A percentile compares a stretch with the other conserved stretches of the same genome.
These are phyloP conservation scores for Nannochloropsis granulata DNA, from an alignment of 108 stramenopile species.

Conservation along the genomic window DNA sequence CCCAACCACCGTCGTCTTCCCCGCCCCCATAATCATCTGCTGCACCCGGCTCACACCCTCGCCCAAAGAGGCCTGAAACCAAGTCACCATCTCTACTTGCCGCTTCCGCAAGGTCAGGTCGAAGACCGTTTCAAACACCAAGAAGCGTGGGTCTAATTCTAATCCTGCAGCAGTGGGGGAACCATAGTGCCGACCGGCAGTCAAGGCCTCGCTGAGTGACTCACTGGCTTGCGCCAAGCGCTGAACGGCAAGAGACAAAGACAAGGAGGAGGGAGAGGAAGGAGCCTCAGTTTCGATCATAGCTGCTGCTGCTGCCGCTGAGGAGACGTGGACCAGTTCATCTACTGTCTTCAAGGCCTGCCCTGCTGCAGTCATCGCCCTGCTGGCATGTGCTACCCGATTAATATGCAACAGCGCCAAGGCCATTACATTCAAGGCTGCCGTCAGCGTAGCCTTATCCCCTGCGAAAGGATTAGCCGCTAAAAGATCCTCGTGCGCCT, in stretches of 20 bases:
- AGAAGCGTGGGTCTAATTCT: constrained; percentile 18
- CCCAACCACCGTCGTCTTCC: constrained; percentile 30
- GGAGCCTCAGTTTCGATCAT: neutral
- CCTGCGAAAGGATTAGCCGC: constrained; percentile 9
- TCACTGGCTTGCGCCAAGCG: constrained; percentile 6
- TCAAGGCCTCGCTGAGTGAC: constrained; percentile 3
- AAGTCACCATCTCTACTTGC: constrained; percentile 19
- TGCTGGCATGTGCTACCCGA: neutral
- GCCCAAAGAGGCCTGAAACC: neutral
- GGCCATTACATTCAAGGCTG: neutral
- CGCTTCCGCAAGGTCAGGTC: constrained; percentile 9
- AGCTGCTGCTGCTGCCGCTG: neutral
- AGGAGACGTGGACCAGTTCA: neutral
- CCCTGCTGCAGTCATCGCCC: neutral
- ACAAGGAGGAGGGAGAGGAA: neutral
- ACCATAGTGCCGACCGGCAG: constrained; percentile 14
- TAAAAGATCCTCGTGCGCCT: constrained; percentile 11
- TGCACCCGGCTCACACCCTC: constrained; percentile 3
- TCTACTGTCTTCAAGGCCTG: neutral
- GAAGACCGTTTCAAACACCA: constrained; percentile 28
- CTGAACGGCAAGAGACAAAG: neutral
- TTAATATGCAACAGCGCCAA: neutral
- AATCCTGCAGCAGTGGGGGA: neutral
- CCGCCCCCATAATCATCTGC: constrained; percentile 36
- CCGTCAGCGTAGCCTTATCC: neutral